These are phyloP conservation scores for Opeltia flavorubescens DNA, from an alignment of 495 filamentous ascomycete genomes.

Conservation along the genomic window DNA sequence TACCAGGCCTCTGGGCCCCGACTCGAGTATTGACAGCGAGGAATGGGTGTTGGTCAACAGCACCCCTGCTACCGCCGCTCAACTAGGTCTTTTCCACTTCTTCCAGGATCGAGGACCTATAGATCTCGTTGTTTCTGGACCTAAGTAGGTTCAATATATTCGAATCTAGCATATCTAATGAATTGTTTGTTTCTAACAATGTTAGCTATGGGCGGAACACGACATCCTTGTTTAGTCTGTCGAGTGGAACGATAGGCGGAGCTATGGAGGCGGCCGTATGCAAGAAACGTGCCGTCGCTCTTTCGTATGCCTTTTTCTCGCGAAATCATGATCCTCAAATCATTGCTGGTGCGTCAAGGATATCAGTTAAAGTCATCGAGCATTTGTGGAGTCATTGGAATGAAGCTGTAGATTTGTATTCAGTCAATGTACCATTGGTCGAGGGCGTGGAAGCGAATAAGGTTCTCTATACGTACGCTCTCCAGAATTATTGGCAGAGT, in stretches of 20 bases:
- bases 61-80: slow-evolving; percentile 78
- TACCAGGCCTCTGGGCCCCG: slow-evolving; percentile 23
- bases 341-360: slow-evolving; percentile 56
- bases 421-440: slow-evolving; percentile 73
- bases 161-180: no score
- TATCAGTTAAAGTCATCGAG: slow-evolving; percentile 63
- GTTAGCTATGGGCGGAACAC: slow-evolving; percentile 89
- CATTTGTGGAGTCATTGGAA: slow-evolving; percentile 60
- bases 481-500: slow-evolving; percentile 77
- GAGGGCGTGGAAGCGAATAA: slow-evolving; percentile 51
- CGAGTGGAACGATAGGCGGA: slow-evolving; percentile 76
- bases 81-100: slow-evolving; percentile 78
- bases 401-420: slow-evolving; percentile 64
- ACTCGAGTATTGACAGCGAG: slow-evolving; percentile 42
- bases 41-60: slow-evolving; percentile 92
- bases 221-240: slow-evolving; percentile 82
- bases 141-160: no score
- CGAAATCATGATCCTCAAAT: slow-evolving; percentile 64
- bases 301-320: slow-evolving; percentile 78
- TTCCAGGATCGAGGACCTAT: slow-evolving; percentile 44
- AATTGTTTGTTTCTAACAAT: no score
- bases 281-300: slow-evolving; percentile 57
- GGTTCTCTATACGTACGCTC: slow-evolving; percentile 63
- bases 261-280: slow-evolving; percentile 89
- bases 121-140: slow-evolving; percentile 78